Evolutionary conservation across 352 stramenopile species (phyloP).

Genomic region (Achlya hypogyna): DNA sequence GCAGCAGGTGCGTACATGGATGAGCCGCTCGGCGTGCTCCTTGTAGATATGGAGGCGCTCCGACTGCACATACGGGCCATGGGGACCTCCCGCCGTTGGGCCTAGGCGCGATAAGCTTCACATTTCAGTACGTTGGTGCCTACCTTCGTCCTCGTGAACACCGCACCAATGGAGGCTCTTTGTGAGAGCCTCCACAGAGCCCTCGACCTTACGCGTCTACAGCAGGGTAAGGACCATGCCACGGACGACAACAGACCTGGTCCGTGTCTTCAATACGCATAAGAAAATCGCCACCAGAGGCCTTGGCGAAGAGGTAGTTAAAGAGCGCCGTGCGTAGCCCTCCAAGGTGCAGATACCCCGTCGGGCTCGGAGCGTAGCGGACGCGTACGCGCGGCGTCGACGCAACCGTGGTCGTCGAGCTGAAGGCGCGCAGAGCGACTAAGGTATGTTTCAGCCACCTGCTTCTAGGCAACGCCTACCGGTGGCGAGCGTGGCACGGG

Average conservation of each 20-base stretch:
- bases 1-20: slow-evolving; percentile 41
- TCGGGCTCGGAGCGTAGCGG: slow-evolving; percentile 86
- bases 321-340: slow-evolving; percentile 88
- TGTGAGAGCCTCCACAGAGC: slow-evolving; percentile 77
- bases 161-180: slow-evolving; percentile 90
- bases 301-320: slow-evolving; percentile 89
- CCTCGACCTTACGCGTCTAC: slow-evolving; percentile 74
- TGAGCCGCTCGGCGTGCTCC: slow-evolving; percentile 79
- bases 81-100: slow-evolving; percentile 80
- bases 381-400: slow-evolving; percentile 38
- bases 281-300: slow-evolving; percentile 74
- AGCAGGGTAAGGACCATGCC: slow-evolving; percentile 6
- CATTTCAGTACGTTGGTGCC: background rate
- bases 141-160: slow-evolving; percentile 95
- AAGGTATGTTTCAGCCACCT: too few relatives aligned
- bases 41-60: slow-evolving; percentile 93
- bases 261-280: slow-evolving; percentile 91
- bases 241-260: slow-evolving; percentile 34
- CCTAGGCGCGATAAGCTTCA: slow-evolving; percentile 40
- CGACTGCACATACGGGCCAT: slow-evolving; percentile 96
- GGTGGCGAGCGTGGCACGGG: background rate
- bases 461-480: background rate
- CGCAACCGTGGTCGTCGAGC: background rate
- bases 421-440: background rate
- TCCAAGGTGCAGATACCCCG: slow-evolving; percentile 84